phyloP scores from a whole-genome alignment of 345 rosid species.

The Moricandia arvensis region DNA sequence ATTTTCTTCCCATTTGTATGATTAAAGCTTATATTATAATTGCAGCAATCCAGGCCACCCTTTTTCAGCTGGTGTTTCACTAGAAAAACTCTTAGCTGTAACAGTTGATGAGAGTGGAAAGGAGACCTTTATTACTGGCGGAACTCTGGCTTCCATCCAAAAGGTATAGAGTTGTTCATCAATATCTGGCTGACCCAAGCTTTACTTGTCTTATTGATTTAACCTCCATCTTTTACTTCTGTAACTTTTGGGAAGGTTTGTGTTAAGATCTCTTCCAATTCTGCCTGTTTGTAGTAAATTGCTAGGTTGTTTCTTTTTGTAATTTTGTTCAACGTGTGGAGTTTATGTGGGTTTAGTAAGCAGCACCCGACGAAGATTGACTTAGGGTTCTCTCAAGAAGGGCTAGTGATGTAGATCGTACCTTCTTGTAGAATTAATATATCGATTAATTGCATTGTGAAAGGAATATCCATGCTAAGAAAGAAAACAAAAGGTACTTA shows the following conservation, averaged over 20 bases:
- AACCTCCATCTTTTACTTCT: background rate
- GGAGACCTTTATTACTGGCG: conserved; percentile 89
- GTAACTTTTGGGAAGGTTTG: conserved; percentile 12
- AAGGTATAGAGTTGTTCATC: conserved; percentile 52
- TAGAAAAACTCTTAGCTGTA: conserved; percentile 92
- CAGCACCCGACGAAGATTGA: background rate
- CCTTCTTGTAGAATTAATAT: background rate
- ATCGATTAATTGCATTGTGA: conserved; percentile 22
- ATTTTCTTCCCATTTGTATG: conserved; percentile 9
- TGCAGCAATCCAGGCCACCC: conserved; percentile 92
- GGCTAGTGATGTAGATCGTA: conserved; percentile 20
- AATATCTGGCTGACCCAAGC: background rate
- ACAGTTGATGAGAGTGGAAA: conserved; percentile 85
- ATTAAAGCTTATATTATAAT: conserved; percentile 17
- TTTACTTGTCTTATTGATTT: conserved; percentile 9
- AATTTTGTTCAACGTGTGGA: conserved; percentile 16
- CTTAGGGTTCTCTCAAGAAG: conserved; percentile 15
- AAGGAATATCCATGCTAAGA: conserved; percentile 17
- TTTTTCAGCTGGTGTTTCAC: conserved; percentile 79
- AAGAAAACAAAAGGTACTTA: conserved; percentile 12
- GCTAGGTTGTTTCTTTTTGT: conserved; percentile 2
- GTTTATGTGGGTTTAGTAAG: conserved; percentile 15
- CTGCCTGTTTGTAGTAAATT: conserved; percentile 8
- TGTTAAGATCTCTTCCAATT: conserved; percentile 17
- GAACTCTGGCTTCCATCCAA: conserved; percentile 66